Evolutionary conservation across 345 rosid species (phyloP), one percentile per base, ranked within the genome.

Genomic region (Citrus sp.): DNA sequence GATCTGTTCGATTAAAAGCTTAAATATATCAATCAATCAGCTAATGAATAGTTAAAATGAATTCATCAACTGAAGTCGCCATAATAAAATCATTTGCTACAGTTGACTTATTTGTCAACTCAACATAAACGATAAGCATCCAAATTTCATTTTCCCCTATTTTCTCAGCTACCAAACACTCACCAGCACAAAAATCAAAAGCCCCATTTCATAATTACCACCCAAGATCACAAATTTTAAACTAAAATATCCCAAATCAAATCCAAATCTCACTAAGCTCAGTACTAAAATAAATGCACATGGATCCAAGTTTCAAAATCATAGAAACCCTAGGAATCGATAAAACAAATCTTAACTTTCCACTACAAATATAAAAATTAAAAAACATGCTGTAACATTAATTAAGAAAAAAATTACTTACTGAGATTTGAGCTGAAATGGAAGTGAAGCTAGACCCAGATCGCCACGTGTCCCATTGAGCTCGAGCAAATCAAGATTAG

Each of bases 361-460:
- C 78, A 78, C 80, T 60, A 74, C 74, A 59, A 13, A 25, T 9
- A 46, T 4, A 38, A 81, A 73, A 81, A 75, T 62, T 61, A 78
- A 66, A 78, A 66, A 73, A 61, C 59, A 58, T 25, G 72, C 58
- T 37, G 72, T 42, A 78, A 72, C 67, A 80, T 78, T 56, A 27
- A 80, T 72, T 51, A 55, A n/a, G n/a, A 32, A 69, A 69, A 72
- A 49, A 70, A 55, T 58, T 73, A 84, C 93, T 88, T 82, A 89
- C 98, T 77, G 79, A 88, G 80, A 87, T 80, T 87, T 83, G 82
- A 84, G 87, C 90, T 62, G 84, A 76, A 80, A 74, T 78, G 78
- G 83, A 87, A 85, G 87, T 71, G 83, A 87, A 73, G 86, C 86
- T 73, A 79, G 63, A 81, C 79, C 84, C 84, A 88, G 98, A 92